Conservation (phyloP, 805 yeast species). For the Wickerhamia fluorescens region DNA sequence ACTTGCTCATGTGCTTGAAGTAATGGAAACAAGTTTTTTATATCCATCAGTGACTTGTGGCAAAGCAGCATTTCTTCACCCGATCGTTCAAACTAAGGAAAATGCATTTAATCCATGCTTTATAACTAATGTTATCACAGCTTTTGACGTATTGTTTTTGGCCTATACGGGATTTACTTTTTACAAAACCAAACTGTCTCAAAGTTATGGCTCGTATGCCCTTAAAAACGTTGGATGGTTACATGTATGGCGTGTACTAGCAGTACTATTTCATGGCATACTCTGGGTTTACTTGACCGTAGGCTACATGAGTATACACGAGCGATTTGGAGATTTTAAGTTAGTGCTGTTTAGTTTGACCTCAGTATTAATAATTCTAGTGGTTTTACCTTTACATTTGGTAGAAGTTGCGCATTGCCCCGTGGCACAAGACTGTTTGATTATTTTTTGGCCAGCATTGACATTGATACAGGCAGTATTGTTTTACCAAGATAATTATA, state of each 20-base stretch:
- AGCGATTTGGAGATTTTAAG: constrained; percentile 16
- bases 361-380: constrained; percentile 4
- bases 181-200: constrained; percentile 1
- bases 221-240: constrained; percentile 18
- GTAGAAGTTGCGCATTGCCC: constrained; percentile 17
- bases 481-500: constrained; percentile 20
- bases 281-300: constrained; percentile 9
- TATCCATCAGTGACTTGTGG: no score
- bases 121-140: constrained; percentile 9
- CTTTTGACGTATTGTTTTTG: constrained; percentile 6
- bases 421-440: constrained; percentile 14
- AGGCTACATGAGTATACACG: constrained; percentile 13
- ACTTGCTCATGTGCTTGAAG: no score
- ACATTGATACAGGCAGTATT: constrained; percentile 12
- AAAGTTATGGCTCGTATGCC: constrained; percentile 11
- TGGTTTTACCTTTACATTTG: constrained; percentile 20
- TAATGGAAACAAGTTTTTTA: no score
- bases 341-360: constrained; percentile 10
- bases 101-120: constrained; percentile 34
- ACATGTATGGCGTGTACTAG: constrained; percentile 14
- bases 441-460: constrained; percentile 24
- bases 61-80: no score
- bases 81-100: constrained; percentile 17
- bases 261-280: constrained; percentile 14
- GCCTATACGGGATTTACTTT: constrained; percentile 2